Percentiles rank a stretch among this genome's conserved stretches.
Evolutionary conservation across 2,329 filamentous ascomycete genomes (phyloP).

Genomic region (Beauveria pseudobassiana): DNA sequence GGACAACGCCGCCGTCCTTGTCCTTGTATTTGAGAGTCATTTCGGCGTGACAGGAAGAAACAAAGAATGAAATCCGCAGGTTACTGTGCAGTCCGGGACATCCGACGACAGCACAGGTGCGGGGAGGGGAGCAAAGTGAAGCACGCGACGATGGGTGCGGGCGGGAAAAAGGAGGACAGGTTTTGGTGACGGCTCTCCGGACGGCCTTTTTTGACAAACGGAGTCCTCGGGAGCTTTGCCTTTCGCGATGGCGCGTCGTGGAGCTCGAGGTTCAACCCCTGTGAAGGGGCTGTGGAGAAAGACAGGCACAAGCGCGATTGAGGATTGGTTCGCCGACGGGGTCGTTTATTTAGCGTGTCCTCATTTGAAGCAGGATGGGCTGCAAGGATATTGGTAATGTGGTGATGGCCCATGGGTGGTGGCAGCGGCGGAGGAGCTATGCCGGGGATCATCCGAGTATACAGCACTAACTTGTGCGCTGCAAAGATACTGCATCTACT

Average conservation of each 20-base stretch:
- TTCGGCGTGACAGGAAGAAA: slow-evolving; percentile 8
- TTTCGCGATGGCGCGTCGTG: neutral
- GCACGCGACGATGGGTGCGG: neutral
- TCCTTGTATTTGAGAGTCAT: slow-evolving; percentile 54
- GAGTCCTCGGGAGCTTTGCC: slow-evolving; percentile 2
- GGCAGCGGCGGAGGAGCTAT: neutral
- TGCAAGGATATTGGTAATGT: too few relatives aligned
- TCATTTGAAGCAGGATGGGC: too few relatives aligned
- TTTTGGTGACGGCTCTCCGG: neutral
- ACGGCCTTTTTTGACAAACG: neutral
- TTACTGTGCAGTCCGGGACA: slow-evolving; percentile 1
- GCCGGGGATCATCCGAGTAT: neutral
- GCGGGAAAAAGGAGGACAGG: neutral
- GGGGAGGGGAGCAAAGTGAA: neutral
- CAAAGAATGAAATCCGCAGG: slow-evolving; percentile 4
- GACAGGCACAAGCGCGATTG: neutral
- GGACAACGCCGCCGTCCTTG: slow-evolving; percentile 52
- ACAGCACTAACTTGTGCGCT: neutral
- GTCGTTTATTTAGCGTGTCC: neutral
- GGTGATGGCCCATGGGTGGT: too few relatives aligned
- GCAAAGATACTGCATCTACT: neutral
- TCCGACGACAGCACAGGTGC: slow-evolving; percentile 1
- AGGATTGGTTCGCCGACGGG: slow-evolving; percentile 1
- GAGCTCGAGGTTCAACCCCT: neutral
- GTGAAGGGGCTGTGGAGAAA: neutral